Conservation (phyloP, 192 early-diverging fungal species). For the Phycomyces blakesleeanus region DNA sequence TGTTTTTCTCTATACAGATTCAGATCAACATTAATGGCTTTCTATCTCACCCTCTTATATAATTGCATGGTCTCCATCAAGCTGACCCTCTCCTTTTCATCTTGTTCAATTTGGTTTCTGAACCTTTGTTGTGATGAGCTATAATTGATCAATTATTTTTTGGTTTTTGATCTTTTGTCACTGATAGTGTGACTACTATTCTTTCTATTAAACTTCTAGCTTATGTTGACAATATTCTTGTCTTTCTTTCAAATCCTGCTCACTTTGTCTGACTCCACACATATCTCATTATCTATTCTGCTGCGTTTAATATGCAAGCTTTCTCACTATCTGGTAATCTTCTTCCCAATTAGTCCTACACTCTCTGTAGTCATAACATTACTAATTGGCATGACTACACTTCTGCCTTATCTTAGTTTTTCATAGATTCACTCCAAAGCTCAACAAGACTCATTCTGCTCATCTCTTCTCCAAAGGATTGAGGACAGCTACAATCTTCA, state of each 20-base stretch:
- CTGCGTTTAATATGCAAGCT: slow-evolving; percentile 8
- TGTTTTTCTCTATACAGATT: slow-evolving; percentile 15
- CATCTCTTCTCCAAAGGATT: neutral
- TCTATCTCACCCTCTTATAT: slow-evolving; percentile 4
- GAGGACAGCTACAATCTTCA: neutral
- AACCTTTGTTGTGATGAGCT: slow-evolving; percentile 10
- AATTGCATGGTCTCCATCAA: slow-evolving; percentile 28
- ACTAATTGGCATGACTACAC: neutral
- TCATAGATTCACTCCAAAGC: neutral
- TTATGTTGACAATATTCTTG: slow-evolving; percentile 22
- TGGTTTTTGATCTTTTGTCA: neutral
- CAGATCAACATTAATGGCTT: slow-evolving; percentile 22
- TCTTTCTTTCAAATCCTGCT: neutral
- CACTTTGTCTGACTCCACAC: neutral
- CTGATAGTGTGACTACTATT: neutral
- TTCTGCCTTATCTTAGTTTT: neutral
- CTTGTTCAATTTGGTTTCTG: slow-evolving; percentile 24
- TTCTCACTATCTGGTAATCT: slow-evolving; percentile 6
- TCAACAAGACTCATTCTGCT: neutral
- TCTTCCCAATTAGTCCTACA: neutral
- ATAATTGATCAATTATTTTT: neutral
- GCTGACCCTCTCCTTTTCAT: slow-evolving; percentile 30
- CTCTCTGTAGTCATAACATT: neutral
- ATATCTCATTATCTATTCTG: neutral
- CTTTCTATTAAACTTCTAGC: neutral